Evolutionary conservation across 176 grass and related monocot species (phyloP), one percentile per base, ranked within the genome.

Genomic region (Triticum urartu): DNA sequence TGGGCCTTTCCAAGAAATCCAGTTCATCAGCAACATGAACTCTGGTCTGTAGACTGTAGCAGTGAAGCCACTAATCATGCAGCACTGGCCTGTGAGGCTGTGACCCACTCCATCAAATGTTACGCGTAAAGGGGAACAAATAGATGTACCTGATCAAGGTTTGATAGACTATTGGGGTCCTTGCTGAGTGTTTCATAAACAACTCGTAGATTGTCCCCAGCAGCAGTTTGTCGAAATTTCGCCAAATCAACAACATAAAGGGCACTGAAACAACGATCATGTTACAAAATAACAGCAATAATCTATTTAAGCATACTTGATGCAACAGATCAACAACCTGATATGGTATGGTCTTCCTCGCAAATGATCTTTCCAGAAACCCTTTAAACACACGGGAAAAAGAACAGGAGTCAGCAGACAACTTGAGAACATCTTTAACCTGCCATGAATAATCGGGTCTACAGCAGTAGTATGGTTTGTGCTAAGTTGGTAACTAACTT

Each of bases 351-450:
- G 84, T 66, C 88, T 95, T 84, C 97, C 97, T 60, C 90, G 90
- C 68, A 98, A 85, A 91, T 98, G 97, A 87, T 98, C 97, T 89
- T 89, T 98, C 97, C 97, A 98, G 83, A 98, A 98, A 83, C 97
- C 97, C 97, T 98, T 90, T 59, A 72, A 86, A 6, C 6, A 68
- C 56, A 80, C 35, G 1, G 73, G 28, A 15, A 26, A 66, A 36
- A 74, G 67, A 50, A 82, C 45, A 85, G 45, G 48, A 68, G 35
- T 88, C 54, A 88, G 54, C 28, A 48, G 67, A 81, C 84, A 90
- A 74, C 47, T 82, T 40, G 12, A 70, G 22, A 87, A 77, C 59
- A 80, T 26, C 88, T 78, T 80, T 21, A 52, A 77, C 56, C 33
- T 78, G 64, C 35, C 52, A 85, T 42, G 47, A 74, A 75, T 10